Conservation (phyloP, 805 yeast genomes). For the Pichia paraexigua region DNA sequence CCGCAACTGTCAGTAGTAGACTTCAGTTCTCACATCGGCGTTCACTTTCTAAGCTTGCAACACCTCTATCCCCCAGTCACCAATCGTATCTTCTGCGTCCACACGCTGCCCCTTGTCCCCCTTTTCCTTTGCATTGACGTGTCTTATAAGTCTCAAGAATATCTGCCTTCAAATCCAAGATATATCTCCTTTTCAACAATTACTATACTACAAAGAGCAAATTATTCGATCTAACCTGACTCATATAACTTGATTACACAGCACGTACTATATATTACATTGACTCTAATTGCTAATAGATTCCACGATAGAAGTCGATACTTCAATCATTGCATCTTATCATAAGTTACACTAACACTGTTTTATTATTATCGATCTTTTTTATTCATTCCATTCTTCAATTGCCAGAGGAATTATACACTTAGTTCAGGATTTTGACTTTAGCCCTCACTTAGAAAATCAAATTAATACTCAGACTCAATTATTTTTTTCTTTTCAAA, state of each 20-base stretch:
- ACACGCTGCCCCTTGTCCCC: too few species aligned
- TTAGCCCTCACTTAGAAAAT: not conserved
- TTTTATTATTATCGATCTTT: not conserved
- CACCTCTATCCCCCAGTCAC: too few species aligned
- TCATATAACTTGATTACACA: not conserved
- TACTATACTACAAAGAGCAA: not conserved
- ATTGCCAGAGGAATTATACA: not conserved
- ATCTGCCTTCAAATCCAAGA: not conserved
- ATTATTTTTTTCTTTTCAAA: not conserved
- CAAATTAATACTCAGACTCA: not conserved
- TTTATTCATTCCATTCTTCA: not conserved
- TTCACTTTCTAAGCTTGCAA: too few species aligned
- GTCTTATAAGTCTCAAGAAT: not conserved
- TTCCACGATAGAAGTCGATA: not conserved
- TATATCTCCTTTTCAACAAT: not conserved
- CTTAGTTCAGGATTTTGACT: not conserved
- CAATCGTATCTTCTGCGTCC: too few species aligned
- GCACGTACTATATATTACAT: not conserved
- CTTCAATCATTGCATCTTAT: not conserved
- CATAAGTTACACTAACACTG: not conserved
- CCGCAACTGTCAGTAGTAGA: too few species aligned
- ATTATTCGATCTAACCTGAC: not conserved
- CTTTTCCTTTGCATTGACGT: too few species aligned
- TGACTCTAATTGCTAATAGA: too few species aligned
- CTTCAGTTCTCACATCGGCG: too few species aligned